Evolutionary conservation across 2,329 filamentous ascomycete species (phyloP), one percentile per base, ranked within the genome.

Genomic region (Albophoma yamanashiensis): DNA sequence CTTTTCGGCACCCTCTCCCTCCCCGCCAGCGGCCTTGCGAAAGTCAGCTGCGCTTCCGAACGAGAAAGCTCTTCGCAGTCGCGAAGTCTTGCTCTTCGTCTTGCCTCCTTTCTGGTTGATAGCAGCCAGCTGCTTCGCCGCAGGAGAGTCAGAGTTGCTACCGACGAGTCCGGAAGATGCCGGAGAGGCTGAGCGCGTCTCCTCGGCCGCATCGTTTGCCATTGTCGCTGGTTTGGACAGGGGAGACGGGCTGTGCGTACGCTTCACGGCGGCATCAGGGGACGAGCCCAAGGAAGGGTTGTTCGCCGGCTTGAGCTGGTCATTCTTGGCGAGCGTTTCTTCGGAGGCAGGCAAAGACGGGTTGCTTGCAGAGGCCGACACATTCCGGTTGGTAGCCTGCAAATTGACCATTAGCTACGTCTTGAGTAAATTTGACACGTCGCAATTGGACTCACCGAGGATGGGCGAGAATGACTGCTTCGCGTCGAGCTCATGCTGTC

Each of bases 31-130:
- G 15, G 87, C 89, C 69, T 89, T 89, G 63, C 89, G 84, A 56
- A 99, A 85, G 70, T 99, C 94, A 11, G 93, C 91, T 50, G 92
- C 91, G 71, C 93, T 97, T 57, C 94, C 92, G 74, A 99, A 99
- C 0, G 94, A 99, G 69, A 99, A 96, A 0, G 94, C 94, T 67
- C 94, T 84, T 59, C 94, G 86, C 62, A 99, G 79, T 65, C 92
- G 83, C 22, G 89, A 92, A 2, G 89, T 90, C 76, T 97, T 97
- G 76, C 87, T 91, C 71, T 91, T 92, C 64, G 87, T 82, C 70
- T 85, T 89, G 36, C 79, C 79, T 59, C 91, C 90, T 70, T 89
- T 93, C 65, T 93, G 89, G 62, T 88, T 93, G 60, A 97, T 81
- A n/a, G 92, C 91, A 55, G 89, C 86, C 45, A 97, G 82, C 60